Evolutionary conservation across 768 basidiomycete species (phyloP).

Genomic region (Xerocomus potaroensis): DNA sequence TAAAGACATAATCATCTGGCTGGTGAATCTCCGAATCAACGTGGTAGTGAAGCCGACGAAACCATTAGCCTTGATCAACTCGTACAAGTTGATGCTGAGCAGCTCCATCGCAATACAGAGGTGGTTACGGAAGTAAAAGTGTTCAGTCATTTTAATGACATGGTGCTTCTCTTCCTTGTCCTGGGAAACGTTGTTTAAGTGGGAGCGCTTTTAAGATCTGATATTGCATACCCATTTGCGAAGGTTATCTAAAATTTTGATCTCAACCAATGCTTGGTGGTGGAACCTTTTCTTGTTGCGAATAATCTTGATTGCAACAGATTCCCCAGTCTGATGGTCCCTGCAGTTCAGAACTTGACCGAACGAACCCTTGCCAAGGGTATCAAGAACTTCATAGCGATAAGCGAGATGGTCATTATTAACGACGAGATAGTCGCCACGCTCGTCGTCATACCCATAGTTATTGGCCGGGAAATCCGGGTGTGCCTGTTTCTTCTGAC

Average conservation of each 20-base stretch:
- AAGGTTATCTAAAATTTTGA: conserved; percentile 95
- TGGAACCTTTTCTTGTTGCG: conserved; percentile 99
- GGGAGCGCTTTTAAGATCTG: background rate
- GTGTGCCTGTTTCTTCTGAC: conserved; percentile 80
- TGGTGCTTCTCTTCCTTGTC: conserved; percentile 96
- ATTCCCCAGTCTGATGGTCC: conserved; percentile 91
- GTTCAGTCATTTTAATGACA: conserved; percentile 97
- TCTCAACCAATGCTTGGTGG: conserved; percentile 97
- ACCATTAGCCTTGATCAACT: conserved; percentile 97
- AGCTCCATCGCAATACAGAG: conserved; percentile 98
- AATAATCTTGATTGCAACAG: conserved; percentile 99
- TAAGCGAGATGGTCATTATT: conserved; percentile 91
- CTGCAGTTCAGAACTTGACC: conserved; percentile 96
- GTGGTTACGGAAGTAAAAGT: conserved; percentile 97
- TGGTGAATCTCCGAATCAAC: conserved; percentile 93
- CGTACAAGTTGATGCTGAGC: conserved; percentile 97
- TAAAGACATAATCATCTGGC: conserved; percentile 90
- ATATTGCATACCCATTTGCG: conserved; percentile 85
- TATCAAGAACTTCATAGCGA: conserved; percentile 92
- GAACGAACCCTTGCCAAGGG: conserved; percentile 96
- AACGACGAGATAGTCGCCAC: conserved; percentile 93
- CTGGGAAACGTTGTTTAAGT: conserved; percentile 42
- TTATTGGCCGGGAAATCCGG: conserved; percentile 76
- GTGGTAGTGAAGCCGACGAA: conserved; percentile 97
- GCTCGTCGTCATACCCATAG: conserved; percentile 95